Base-by-base conservation (phyloP, 495 filamentous ascomycete genomes). In the Penicillium macrosclerotiorum region DNA sequence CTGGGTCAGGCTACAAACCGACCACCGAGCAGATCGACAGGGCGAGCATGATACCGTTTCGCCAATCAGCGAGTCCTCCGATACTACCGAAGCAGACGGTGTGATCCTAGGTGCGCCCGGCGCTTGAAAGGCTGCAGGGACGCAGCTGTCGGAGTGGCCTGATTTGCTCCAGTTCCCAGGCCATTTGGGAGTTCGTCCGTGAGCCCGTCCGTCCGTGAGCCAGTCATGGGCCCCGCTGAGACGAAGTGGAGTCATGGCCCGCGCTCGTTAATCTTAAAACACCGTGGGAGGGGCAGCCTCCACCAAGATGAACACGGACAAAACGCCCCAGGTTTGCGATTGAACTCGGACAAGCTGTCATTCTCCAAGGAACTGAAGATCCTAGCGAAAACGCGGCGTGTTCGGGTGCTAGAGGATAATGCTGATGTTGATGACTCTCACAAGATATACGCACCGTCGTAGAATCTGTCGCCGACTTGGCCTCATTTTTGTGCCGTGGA, bases 1-100 rank as follows among this genome's bases (percentile, higher is more conserved):
- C 48, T 48, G 11, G 40, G 45, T 47, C 26, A 57, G 54, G 42
- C 51, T 20, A 42, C 52, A 47, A 47, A 46, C 54, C 57, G 47
- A 40, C 27, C 23, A 32, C 33, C 19, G 24, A 11, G 34, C 36
- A n/a, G 50, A 55, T 55, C 47, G 58, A 47, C 37, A 57, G 45
- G 46, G 46, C 47, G 47, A 57, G 50, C 50, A 41, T 14, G 32
- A 33, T 29, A 25, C 42, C 11, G 19, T 26, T 13, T 11, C 34
- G 33, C 53, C 53, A 56, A 56, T 56, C 53, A 52, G n/a, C 0
- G 19, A 13, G 2, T 12, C 16, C 43, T 5, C 34, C 25, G 33
- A 48, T 33, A 27, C 25, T 16, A 37, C 45, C 49, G 40, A 40
- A 26, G 39, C 39, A 36, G 44, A 35, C 40, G 19, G 44, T 23